Conservation (phyloP, 169 alveolate species). For the Plasmodium coatneyi region DNA sequence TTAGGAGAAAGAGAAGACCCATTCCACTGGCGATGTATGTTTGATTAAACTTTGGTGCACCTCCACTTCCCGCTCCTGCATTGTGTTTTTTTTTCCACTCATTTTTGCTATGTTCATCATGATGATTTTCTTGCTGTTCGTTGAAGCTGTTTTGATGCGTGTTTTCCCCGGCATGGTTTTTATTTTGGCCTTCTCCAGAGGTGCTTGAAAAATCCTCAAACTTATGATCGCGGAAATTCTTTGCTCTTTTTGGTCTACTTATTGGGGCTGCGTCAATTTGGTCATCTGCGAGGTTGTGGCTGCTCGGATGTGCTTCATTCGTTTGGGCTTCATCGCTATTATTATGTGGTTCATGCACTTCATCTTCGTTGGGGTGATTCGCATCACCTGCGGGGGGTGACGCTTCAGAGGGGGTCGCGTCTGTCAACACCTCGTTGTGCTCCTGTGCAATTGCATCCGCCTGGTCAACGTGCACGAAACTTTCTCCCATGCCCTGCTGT, state of each 20-base stretch:
- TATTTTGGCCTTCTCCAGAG: neutral
- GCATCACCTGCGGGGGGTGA: neutral
- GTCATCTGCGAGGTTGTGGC: neutral
- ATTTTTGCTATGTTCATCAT: neutral
- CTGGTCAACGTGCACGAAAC: neutral
- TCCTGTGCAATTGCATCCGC: neutral
- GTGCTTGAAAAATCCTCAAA: neutral
- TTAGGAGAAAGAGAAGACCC: slow-evolving; percentile 19
- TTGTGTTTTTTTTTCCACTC: neutral
- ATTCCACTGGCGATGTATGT: slow-evolving; percentile 48
- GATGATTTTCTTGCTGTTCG: neutral
- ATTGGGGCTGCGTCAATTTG: neutral
- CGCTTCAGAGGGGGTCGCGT: neutral
- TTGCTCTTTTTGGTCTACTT: neutral
- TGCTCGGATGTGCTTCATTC: neutral
- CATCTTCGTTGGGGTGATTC: neutral
- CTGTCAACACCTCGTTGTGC: neutral
- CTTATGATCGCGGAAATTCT: neutral
- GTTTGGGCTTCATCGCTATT: neutral
- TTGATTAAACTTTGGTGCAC: neutral
- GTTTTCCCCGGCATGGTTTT: neutral
- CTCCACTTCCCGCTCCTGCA: neutral
- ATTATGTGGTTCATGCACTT: neutral
- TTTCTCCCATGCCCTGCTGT: neutral
- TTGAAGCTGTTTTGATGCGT: neutral